Conservation (phyloP, 2,329 filamentous ascomycete species). For the Penicillium capsulatum region DNA sequence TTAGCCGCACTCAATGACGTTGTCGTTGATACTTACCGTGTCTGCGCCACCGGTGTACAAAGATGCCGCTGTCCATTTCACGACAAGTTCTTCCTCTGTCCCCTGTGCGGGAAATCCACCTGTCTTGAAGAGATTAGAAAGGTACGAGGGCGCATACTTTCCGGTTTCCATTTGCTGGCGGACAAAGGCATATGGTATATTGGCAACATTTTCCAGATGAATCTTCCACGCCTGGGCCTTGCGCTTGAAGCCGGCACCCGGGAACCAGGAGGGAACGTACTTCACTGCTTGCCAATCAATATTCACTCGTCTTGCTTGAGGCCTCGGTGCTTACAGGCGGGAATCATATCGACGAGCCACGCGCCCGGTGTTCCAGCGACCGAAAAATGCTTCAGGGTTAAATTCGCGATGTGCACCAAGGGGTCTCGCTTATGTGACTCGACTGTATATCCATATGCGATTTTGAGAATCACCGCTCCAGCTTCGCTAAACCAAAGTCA, state of each 20-base stretch:
- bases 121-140: conserved; percentile 22
- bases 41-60: conserved; percentile 44
- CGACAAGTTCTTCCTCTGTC: conserved; percentile 29
- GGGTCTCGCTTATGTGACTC: conserved; percentile 41
- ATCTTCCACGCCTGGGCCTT: conserved; percentile 38
- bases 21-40: conserved; percentile 26
- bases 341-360: conserved; percentile 47
- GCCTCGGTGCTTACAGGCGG: conserved; percentile 38
- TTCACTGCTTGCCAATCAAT: conserved; percentile 21
- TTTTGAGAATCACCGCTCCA: conserved; percentile 42
- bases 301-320: too few relatives aligned
- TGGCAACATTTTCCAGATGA: conserved; percentile 29
- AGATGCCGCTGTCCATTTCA: conserved; percentile 43
- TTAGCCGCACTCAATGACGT: not conserved
- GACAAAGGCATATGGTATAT: conserved; percentile 39
- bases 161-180: conserved; percentile 11
- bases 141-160: conserved; percentile 12
- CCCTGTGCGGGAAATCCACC: conserved; percentile 25
- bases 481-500: conserved; percentile 29
- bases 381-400: conserved; percentile 41
- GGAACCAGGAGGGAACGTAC: conserved; percentile 45
- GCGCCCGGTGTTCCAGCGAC: conserved; percentile 41
- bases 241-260: conserved; percentile 44
- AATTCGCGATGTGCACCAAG: conserved; percentile 41
- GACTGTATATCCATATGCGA: conserved; percentile 47